phyloP scores from a whole-genome alignment of 352 stramenopile species.

The Phytophthora ohioensis region DNA sequence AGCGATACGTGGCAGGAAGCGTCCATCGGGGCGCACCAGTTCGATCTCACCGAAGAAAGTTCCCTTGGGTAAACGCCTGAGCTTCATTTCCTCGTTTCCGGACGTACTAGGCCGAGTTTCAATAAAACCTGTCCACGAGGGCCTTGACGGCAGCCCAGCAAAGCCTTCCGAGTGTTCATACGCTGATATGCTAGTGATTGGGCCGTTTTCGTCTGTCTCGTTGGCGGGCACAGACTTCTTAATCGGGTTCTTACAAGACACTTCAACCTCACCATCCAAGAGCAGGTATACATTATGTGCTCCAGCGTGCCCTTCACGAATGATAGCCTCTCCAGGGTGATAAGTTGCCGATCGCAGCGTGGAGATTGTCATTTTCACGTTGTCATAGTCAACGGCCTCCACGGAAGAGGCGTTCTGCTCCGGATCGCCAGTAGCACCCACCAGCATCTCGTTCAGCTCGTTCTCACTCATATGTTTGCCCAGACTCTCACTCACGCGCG shows the following conservation, averaged over 20 bases:
- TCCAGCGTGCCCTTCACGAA: slow-evolving; percentile 70
- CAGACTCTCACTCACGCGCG: slow-evolving; percentile 75
- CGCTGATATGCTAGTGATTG: slow-evolving; percentile 34
- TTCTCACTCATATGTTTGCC: slow-evolving; percentile 75
- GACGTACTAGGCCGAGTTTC: slow-evolving; percentile 24
- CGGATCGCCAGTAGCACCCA: slow-evolving; percentile 73
- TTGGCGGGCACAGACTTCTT: slow-evolving; percentile 34
- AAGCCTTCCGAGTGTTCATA: slow-evolving; percentile 45
- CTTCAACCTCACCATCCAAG: slow-evolving; percentile 80
- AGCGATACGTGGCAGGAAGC: slow-evolving; percentile 73
- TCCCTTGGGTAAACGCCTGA: slow-evolving; percentile 70
- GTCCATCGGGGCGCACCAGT: slow-evolving; percentile 72
- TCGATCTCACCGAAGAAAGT: slow-evolving; percentile 87
- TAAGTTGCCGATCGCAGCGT: slow-evolving; percentile 78
- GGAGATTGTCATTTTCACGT: slow-evolving; percentile 87
- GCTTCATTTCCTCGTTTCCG: slow-evolving; percentile 59
- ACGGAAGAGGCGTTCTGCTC: slow-evolving; percentile 63
- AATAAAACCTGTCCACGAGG: slow-evolving; percentile 37
- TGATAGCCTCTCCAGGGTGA: slow-evolving; percentile 73
- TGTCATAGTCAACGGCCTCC: slow-evolving; percentile 75
- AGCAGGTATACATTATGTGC: slow-evolving; percentile 84
- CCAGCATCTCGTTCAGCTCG: slow-evolving; percentile 89
- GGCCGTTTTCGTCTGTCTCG: slow-evolving; percentile 20
- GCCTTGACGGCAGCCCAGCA: slow-evolving; percentile 36
- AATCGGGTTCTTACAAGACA: slow-evolving; percentile 82